Conservation (phyloP, 306 rosid species). For the Cajanus cajan region DNA sequence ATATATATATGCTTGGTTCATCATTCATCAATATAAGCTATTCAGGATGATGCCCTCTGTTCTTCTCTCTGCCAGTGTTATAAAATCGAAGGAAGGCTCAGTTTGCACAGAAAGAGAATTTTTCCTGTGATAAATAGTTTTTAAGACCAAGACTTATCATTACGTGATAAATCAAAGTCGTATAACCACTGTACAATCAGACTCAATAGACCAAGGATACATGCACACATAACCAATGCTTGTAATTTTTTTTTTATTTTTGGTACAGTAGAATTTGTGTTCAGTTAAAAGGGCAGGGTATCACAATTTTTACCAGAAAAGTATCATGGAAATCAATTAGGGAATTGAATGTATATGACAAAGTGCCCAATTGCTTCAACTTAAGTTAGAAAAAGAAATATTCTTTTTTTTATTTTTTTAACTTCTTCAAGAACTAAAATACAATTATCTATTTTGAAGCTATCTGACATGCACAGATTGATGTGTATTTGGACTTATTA, state of each 20-base stretch:
- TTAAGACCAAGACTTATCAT: neutral
- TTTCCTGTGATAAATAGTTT: neutral
- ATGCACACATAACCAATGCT: neutral
- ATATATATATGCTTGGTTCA: too few relatives aligned
- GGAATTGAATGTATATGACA: neutral
- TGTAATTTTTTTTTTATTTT: neutral
- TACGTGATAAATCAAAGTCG: neutral
- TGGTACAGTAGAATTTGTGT: neutral
- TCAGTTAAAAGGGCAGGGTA: neutral
- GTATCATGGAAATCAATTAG: neutral
- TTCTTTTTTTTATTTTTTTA: too few relatives aligned
- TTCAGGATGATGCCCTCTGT: neutral
- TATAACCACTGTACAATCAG: neutral
- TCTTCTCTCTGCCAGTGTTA: neutral
- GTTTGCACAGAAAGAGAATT: neutral
- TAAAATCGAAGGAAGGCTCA: neutral
- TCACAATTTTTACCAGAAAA: neutral
- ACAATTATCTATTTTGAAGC: neutral
- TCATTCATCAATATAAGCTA: neutral
- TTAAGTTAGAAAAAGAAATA: neutral
- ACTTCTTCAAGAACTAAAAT: neutral
- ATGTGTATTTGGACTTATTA: neutral
- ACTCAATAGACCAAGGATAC: neutral
- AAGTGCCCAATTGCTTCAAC: neutral
- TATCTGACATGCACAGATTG: neutral